Evolutionary conservation across 164 flowering plant genomes (phyloP).

Genomic region (Dillenia suffruticosa): DNA sequence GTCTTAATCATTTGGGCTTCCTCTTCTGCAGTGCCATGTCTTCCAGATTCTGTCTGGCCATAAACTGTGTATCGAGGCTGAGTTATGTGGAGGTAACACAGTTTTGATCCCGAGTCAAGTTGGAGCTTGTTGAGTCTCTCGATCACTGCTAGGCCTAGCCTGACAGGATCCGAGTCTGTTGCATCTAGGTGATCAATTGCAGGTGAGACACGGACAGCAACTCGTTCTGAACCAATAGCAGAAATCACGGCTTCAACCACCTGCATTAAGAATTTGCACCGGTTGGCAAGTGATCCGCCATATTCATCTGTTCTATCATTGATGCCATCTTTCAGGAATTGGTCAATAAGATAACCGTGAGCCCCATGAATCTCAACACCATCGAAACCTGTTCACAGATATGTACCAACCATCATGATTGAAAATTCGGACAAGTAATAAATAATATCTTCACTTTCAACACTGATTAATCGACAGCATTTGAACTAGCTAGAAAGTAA

Average conservation of each 20-base stretch:
- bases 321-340: slow-evolving; percentile 60
- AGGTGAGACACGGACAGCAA: slow-evolving; percentile 57
- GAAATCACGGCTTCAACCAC: slow-evolving; percentile 33
- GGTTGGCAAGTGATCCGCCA: slow-evolving; percentile 52
- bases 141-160: slow-evolving; percentile 47
- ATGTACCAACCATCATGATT: no score
- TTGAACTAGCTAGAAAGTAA: no score
- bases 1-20: slow-evolving; percentile 41
- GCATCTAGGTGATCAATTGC: slow-evolving; percentile 70
- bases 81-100: slow-evolving; percentile 51
- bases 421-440: neutral
- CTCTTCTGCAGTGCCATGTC: slow-evolving; percentile 42
- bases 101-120: slow-evolving; percentile 23
- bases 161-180: slow-evolving; percentile 49
- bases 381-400: slow-evolving; percentile 71
- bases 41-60: slow-evolving; percentile 48
- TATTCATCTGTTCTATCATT: slow-evolving; percentile 63
- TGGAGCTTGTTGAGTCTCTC: slow-evolving; percentile 51
- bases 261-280: slow-evolving; percentile 46
- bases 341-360: no score
- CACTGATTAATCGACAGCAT: neutral
- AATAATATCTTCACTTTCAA: neutral
- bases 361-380: slow-evolving; percentile 67
- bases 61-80: slow-evolving; percentile 62
- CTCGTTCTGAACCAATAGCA: slow-evolving; percentile 49